phyloP scores from a whole-genome alignment of 169 alveolate species.

The Eimeria brunetti region DNA sequence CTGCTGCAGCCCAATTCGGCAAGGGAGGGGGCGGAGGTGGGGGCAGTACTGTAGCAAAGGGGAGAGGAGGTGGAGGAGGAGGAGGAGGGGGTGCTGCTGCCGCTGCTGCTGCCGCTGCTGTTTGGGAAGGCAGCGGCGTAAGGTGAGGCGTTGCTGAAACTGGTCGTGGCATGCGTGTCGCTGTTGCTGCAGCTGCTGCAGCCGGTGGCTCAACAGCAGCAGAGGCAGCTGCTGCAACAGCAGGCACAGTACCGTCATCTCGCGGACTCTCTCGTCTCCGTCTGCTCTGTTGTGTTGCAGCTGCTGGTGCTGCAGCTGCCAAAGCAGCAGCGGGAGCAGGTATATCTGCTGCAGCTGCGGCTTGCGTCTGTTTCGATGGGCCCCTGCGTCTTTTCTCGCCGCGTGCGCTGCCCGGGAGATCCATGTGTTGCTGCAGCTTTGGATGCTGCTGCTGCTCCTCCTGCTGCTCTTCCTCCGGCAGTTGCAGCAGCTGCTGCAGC shows the following conservation, averaged over 20 bases:
- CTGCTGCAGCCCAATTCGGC: not conserved
- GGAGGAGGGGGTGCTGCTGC: conserved; percentile 3
- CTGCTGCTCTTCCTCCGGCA: not conserved
- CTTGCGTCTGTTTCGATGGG: not conserved
- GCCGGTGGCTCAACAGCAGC: not conserved
- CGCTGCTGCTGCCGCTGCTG: conserved; percentile 28
- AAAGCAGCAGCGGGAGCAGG: not conserved
- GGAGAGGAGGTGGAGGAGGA: not conserved
- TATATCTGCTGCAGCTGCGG: not conserved
- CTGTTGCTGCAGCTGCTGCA: not conserved
- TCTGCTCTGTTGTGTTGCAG: conserved; percentile 34
- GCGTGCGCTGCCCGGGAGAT: not conserved
- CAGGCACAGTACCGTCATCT: not conserved
- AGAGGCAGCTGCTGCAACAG: not conserved
- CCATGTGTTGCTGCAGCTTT: not conserved
- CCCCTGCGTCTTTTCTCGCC: conserved; percentile 21
- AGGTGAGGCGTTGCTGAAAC: not conserved
- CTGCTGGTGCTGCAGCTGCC: conserved; percentile 12
- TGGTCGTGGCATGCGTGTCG: conserved; percentile 8
- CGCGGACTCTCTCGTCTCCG: conserved; percentile 21
- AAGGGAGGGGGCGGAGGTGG: not conserved
- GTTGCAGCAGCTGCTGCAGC: conserved; percentile 27
- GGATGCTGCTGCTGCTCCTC: conserved; percentile 28
- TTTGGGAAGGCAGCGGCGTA: conserved; percentile 2
- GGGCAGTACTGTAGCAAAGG: not conserved